phyloP scores from a whole-genome alignment of 78 protist genomes.

The Dictyostelium brefeldianum region DNA sequence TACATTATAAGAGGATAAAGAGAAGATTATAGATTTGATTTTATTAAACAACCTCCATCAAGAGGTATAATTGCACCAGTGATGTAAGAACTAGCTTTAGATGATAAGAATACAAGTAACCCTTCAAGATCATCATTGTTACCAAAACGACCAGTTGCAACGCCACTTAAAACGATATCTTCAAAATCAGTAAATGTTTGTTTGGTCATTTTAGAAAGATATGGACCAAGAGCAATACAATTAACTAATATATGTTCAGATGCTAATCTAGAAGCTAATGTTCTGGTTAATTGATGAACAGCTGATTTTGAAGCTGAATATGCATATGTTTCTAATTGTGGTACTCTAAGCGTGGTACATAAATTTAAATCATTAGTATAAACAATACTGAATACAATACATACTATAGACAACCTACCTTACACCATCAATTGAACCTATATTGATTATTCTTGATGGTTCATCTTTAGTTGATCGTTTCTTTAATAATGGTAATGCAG shows the following conservation, averaged over 20 bases:
- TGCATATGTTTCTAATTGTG: slow-evolving; percentile 54
- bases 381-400: too few relatives aligned
- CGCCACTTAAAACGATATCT: slow-evolving; percentile 18
- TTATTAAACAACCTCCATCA: too few relatives aligned
- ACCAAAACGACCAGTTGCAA: slow-evolving; percentile 64
- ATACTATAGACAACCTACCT: too few relatives aligned
- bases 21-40: too few relatives aligned
- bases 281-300: slow-evolving; percentile 69
- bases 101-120: neutral
- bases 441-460: slow-evolving; percentile 74
- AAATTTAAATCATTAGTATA: too few relatives aligned
- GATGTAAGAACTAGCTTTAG: slow-evolving; percentile 25
- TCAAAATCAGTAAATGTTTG: slow-evolving; percentile 32
- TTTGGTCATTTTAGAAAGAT: slow-evolving; percentile 72
- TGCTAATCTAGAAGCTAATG: slow-evolving; percentile 70
- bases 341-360: too few relatives aligned
- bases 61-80: slow-evolving; percentile 81
- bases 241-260: slow-evolving; percentile 75
- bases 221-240: slow-evolving; percentile 81
- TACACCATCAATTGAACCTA: slow-evolving; percentile 81
- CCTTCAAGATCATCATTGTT: slow-evolving; percentile 78
- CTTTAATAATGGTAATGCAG: slow-evolving; percentile 48
- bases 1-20: too few relatives aligned
- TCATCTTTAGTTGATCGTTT: slow-evolving; percentile 16
- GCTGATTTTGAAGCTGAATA: slow-evolving; percentile 87